Conservation (phyloP, 345 rosid species). For the Aethionema arabicum region DNA sequence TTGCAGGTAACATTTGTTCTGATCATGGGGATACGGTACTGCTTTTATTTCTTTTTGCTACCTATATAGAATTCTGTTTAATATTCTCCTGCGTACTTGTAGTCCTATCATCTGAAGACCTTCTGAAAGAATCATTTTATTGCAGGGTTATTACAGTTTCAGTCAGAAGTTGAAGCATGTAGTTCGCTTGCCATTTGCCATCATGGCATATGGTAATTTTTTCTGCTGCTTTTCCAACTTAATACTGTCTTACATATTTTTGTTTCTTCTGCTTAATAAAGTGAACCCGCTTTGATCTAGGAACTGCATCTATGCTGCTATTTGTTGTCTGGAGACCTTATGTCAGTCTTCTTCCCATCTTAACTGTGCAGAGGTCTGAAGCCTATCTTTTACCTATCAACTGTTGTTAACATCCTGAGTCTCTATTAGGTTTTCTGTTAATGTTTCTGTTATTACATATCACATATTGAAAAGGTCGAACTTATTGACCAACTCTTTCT, state of each 20-base stretch:
- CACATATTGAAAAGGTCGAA: conserved; percentile 2
- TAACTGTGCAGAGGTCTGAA: conserved; percentile 64
- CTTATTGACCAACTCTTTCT: neutral
- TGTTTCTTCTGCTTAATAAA: conserved; percentile 8
- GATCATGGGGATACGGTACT: conserved; percentile 5
- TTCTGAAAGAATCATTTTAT: conserved; percentile 21
- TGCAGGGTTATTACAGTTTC: conserved; percentile 95
- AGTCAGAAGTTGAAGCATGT: conserved; percentile 97
- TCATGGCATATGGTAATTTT: conserved; percentile 76
- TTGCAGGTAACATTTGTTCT: conserved; percentile 56
- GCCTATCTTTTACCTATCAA: conserved; percentile 5
- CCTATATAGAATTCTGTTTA: conserved; percentile 1
- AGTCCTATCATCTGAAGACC: conserved; percentile 4
- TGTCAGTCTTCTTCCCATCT: conserved; percentile 61
- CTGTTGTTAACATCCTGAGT: neutral
- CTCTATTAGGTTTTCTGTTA: conserved; percentile 7
- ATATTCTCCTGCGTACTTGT: neutral
- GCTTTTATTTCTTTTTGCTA: neutral
- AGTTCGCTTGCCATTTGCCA: conserved; percentile 88
- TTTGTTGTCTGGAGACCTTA: conserved; percentile 78
- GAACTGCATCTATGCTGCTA: conserved; percentile 93
- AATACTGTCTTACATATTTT: neutral
- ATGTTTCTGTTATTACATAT: neutral
- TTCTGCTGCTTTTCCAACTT: neutral
- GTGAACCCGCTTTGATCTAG: conserved; percentile 37